Evolutionary conservation across 768 basidiomycete species (phyloP), one percentile per base, ranked within the genome.

Genomic region (Lactarius evosmus): DNA sequence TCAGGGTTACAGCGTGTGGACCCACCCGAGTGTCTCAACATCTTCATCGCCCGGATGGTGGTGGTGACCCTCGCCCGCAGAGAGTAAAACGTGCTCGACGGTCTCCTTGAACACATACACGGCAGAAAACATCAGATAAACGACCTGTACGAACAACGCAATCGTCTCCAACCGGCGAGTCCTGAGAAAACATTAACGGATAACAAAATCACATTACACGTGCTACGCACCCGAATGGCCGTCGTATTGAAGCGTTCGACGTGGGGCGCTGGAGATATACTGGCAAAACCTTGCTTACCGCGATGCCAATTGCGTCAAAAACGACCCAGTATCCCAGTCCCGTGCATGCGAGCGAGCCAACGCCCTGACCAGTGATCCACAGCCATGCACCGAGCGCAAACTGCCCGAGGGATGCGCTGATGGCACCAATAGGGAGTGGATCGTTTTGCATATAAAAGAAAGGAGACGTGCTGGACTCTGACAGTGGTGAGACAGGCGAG

Each of bases 61-160:
- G 69, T 90, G 88, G 63, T 85, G 83, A 52, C 79, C 81, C 62
- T 82, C 79, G 19, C 85, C 89, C 7, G 84, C 82, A 53, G 86
- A 86, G 49, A 98, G 79, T 17, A 99, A 73, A 44, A 97, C 74
- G 75, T 96, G 95, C 75, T 99, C 96, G 4, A 98, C 80, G 0
- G 95, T 91, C 80, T 99, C 97, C 72, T 99, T 98, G 70, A 93
- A 95, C 19, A 98, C 89, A 76, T 98, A 99, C 2, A 98, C 89
- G 0, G 93, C 86, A 0, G 94, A 85, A 72, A 98, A 99, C 78
- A 96, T 86, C 61, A 99, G 79, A 75, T 97, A 98, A 14, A 99
- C 91, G 11, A 86, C 85, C 70, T 98, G 96, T 0, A 93, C 86
- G 70, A 98, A 99, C 73, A 92, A 78, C 60, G 86, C 72, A 4